These are phyloP conservation scores for Stentor roeselii DNA, from an alignment of 73 alveolate species.

Conservation along the genomic window DNA sequence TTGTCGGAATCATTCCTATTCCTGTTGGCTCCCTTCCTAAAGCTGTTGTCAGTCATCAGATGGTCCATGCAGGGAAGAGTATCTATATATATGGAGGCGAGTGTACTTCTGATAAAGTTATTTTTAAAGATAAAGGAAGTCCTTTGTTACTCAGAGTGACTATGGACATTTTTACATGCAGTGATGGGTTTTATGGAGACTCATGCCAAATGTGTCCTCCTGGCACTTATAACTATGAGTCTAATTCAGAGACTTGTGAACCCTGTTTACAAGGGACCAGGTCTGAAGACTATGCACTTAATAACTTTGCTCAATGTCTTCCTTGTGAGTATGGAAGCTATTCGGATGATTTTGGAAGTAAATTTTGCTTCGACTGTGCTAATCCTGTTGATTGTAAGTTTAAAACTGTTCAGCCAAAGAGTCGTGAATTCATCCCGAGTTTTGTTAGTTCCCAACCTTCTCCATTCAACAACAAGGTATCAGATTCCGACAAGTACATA, in stretches of 20 bases:
- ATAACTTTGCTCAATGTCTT: not conserved
- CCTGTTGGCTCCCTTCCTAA: not conserved
- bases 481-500: no score
- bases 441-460: no score
- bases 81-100: not conserved
- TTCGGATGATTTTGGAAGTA: not conserved
- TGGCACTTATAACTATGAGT: not conserved
- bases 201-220: constrained; percentile 19
- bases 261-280: not conserved
- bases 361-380: not conserved
- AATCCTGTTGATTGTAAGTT: not conserved
- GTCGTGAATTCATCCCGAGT: no score
- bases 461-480: no score
- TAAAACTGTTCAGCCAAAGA: no score
- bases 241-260: not conserved
- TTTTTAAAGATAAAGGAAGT: not conserved
- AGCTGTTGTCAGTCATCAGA: not conserved
- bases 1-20: no score
- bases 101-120: not conserved
- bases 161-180: not conserved
- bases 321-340: constrained; percentile 13
- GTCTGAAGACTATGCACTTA: not conserved
- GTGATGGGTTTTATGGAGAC: not conserved
- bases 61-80: not conserved
- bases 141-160: not conserved